Evolutionary conservation across 495 filamentous ascomycete species (phyloP).

Genomic region (Penicillium atrosanguineum): DNA sequence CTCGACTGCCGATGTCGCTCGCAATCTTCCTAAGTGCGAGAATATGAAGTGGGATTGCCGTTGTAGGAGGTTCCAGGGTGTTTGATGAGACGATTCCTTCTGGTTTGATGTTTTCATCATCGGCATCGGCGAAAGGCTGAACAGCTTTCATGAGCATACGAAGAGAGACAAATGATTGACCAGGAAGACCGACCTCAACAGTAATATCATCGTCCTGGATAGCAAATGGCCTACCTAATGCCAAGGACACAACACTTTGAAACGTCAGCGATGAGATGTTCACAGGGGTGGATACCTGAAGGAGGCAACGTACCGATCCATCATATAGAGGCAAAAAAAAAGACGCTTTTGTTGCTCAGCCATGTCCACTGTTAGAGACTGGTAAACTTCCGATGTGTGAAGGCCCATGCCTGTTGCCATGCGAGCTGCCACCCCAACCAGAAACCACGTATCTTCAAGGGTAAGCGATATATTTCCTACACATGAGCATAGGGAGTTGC

Average conservation of each 20-base stretch:
- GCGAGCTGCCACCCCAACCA: conserved; percentile 32
- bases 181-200: conserved; percentile 20
- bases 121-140: conserved; percentile 32
- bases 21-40: conserved; percentile 34
- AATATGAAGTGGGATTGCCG: conserved; percentile 40
- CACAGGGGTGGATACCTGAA: neutral
- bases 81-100: conserved; percentile 16
- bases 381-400: conserved; percentile 24
- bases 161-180: neutral
- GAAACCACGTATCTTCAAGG: conserved; percentile 30
- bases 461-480: neutral
- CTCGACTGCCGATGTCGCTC: conserved; percentile 31
- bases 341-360: conserved; percentile 35
- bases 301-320: conserved; percentile 34
- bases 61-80: conserved; percentile 27
- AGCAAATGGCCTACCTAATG: conserved; percentile 39
- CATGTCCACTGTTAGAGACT: conserved; percentile 21
- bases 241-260: conserved; percentile 35
- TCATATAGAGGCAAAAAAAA: conserved; percentile 46
- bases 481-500: neutral
- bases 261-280: neutral
- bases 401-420: conserved; percentile 36
- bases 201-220: conserved; percentile 40
- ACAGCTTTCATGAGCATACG: neutral
- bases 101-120: conserved; percentile 33